Evolutionary conservation across 305 asterid species (phyloP), one percentile per base, ranked within the genome.

Genomic region (Solanum aculeatissimum): DNA sequence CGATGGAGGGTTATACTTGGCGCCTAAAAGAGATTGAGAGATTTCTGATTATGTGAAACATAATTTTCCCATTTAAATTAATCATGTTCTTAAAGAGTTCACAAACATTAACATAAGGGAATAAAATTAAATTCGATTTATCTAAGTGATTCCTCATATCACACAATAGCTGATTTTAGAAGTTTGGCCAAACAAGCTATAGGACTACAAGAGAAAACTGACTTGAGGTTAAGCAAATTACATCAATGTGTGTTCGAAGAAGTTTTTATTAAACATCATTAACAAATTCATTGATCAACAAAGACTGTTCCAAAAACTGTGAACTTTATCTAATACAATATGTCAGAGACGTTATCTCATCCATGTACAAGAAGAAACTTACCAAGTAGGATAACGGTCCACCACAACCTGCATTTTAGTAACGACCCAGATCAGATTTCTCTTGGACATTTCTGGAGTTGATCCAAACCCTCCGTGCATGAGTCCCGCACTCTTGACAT

Each of bases 301-400:
- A 29, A 51, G 65, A 77, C 40, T 3, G 43, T 16, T 29, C 27
- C 23, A 27, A 16, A 51, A 77, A 51, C 43, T 29, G 63, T 49
- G 65, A 77, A 51, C 27, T 77, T n/a, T 42, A 71, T 42, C 82
- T 9, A 11, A 77, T 77, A 77, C 63, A 29, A 53, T 7, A 77
- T 77, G 15, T 77, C 11, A 49, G 63, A 77, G 9, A 25, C 19
- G 16, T 27, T 23, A 49, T 42, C n/a, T 81, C 57, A 58, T 57
- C 53, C 71, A n/a, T 81, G 58, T 47, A 81, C 23, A 55, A 19
- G 51, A 60, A 66, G 63, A 80, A 88, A 87, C 93, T 86, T 88
- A 97, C 99, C 99, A 97, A 66, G 97, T 92, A 74, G 99, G 99
- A 92, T 95, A 97, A 25, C 93, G 95, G 86, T 97, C 98, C 66